Conservation (phyloP, 2,329 filamentous ascomycete genomes). For the Chaetomiaceae sp. region DNA sequence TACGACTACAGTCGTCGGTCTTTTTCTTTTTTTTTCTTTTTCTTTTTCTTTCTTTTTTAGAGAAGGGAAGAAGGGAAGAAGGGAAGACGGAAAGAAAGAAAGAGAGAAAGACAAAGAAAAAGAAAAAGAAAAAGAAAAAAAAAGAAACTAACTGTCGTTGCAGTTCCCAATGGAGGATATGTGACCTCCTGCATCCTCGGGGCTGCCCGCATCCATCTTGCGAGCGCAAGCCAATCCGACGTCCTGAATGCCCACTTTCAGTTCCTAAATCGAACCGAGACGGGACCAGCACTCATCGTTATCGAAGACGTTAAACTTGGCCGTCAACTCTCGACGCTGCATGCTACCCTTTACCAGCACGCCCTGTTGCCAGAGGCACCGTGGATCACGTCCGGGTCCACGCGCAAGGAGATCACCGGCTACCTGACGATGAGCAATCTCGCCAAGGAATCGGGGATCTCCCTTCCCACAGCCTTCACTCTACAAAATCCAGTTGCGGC, state of each 20-base stretch:
- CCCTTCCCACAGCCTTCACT: conserved; percentile 28
- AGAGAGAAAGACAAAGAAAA: no score
- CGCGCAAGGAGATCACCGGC: conserved; percentile 31
- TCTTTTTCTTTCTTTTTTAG: no score
- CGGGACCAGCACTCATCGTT: conserved; percentile 35
- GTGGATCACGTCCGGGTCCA: conserved; percentile 32
- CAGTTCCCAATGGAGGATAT: conserved; percentile 44
- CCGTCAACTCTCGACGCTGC: conserved; percentile 37
- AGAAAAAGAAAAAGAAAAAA: no score
- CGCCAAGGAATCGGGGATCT: conserved; percentile 30
- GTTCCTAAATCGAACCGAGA: conserved; percentile 36
- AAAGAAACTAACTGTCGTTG: not conserved
- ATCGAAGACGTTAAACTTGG: conserved; percentile 41
- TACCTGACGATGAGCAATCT: conserved; percentile 39
- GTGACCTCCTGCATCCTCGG: conserved; percentile 38
- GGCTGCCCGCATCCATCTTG: conserved; percentile 34
- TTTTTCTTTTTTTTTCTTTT: no score
- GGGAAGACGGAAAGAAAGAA: no score
- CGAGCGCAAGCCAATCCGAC: conserved; percentile 33
- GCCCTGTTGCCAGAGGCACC: conserved; percentile 31
- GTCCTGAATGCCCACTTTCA: conserved; percentile 38
- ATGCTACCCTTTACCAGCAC: conserved; percentile 39
- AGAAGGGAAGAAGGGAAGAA: no score
- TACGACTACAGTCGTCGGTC: no score
- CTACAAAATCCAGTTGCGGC: conserved; percentile 15